Base-by-base conservation (phyloP, 164 flowering plant species). In the Vitis riparia region DNA sequence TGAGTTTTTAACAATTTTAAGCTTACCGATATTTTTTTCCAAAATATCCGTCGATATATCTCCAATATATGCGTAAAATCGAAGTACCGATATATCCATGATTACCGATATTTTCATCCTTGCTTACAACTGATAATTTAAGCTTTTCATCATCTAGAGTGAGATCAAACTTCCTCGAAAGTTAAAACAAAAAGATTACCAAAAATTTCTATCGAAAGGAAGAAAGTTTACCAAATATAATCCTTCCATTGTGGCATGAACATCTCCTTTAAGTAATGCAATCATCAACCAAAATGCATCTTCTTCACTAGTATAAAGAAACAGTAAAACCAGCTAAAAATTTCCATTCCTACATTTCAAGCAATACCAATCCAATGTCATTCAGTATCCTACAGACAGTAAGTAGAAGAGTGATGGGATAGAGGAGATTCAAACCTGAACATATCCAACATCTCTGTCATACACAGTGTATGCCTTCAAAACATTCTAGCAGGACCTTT, bases 221-320 rank as follows among this genome's bases (percentile, higher is more conserved):
- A 37, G 44, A 37, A 37, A 63, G 53, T n/a, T 69, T 83, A 91
- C 98, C 94, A 86, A 83, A 79, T 96, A 96, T 29, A 96, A 59
- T 48, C 99, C 99, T 82, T 96, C 98, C 99, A 96, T 96, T 49
- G 99, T 98, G 17, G 94, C 88, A 76, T 96, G 98, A 29, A 93
- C 93, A 12, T 97, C 98, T 71, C 99, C 99, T 78, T 96, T 96
- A 55, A 96, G 77, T 74, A 96, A 82, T 57, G 98, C 99, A 71
- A 93, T 98, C 79, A 93, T 70, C 57, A 96, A 72, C 98, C 99
- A 96, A 79, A 96, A 96, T 61, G 98, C 99, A 87, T 96, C 99
- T 79, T 96, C 99, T 80, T 96, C 99, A 69, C 99, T 90, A 98
- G 93, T 96, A 73, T 96, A 96, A 66, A 96, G 99, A 76, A 96